phyloP scores from a whole-genome alignment of 257 asterid genomes.

The Solanum infundibuliforme region DNA sequence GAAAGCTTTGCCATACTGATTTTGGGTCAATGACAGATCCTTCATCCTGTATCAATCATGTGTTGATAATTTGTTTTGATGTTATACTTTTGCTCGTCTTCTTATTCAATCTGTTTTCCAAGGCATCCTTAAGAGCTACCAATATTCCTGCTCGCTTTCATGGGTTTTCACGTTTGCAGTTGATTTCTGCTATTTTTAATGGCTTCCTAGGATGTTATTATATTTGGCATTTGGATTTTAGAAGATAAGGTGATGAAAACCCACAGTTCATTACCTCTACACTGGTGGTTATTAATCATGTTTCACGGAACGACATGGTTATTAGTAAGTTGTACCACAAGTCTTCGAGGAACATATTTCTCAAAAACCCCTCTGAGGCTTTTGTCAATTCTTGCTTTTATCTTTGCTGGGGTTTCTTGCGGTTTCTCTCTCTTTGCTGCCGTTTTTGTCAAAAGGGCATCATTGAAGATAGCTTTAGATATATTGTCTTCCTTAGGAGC shows the following conservation, averaged over 20 bases:
- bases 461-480: conserved; percentile 31
- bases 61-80: conserved; percentile 35
- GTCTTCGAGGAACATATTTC: conserved; percentile 47
- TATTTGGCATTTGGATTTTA: conserved; percentile 51
- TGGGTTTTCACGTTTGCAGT: conserved; percentile 36
- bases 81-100: conserved; percentile 39
- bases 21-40: conserved; percentile 21
- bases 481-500: conserved; percentile 50
- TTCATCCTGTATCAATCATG: conserved; percentile 51
- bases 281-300: conserved; percentile 47
- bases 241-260: conserved; percentile 32
- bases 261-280: conserved; percentile 30
- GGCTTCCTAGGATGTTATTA: conserved; percentile 49
- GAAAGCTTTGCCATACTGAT: conserved; percentile 25
- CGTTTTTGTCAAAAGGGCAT: conserved; percentile 20
- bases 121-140: conserved; percentile 21
- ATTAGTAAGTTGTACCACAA: conserved; percentile 38
- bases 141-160: not conserved
- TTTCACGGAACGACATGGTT: conserved; percentile 64
- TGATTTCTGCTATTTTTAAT: conserved; percentile 42
- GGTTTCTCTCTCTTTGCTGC: conserved; percentile 35
- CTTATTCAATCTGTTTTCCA: conserved; percentile 32
- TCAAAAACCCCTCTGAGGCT: conserved; percentile 40
- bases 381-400: conserved; percentile 40
- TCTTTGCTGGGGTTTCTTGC: conserved; percentile 41